These are phyloP conservation scores for Ophiostoma angusticollis DNA, from an alignment of 2,329 filamentous ascomycete species.

Conservation along the genomic window DNA sequence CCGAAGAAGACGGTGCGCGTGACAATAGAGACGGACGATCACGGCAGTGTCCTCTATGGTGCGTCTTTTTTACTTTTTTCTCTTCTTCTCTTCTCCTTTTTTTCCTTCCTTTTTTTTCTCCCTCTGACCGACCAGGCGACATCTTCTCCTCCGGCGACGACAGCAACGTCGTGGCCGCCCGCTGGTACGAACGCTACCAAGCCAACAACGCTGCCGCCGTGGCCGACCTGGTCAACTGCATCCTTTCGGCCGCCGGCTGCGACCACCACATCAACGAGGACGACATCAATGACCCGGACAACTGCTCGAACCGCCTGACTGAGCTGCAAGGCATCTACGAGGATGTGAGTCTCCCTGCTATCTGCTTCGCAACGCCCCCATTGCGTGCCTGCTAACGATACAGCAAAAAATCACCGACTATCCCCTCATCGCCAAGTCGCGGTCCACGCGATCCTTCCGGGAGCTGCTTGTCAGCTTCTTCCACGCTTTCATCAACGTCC, in stretches of 20 bases:
- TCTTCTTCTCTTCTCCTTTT: background rate
- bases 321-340: constrained; percentile 87
- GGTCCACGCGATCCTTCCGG: constrained; percentile 65
- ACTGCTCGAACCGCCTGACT: constrained; percentile 60
- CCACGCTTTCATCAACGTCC: constrained; percentile 56
- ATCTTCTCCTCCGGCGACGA: constrained; percentile 48
- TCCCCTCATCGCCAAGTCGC: constrained; percentile 73
- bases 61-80: constrained; percentile 15
- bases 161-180: constrained; percentile 42
- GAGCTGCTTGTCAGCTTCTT: constrained; percentile 69
- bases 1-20: constrained; percentile 44
- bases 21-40: constrained; percentile 38
- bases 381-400: constrained; percentile 2
- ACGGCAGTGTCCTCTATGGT: constrained; percentile 44
- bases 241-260: constrained; percentile 64
- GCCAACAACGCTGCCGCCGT: constrained; percentile 41
- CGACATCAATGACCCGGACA: constrained; percentile 83
- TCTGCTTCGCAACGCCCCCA: too few species aligned
- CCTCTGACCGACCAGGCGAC: too few species aligned
- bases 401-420: constrained; percentile 76
- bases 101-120: constrained; percentile 6
- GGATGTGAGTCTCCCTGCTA: constrained; percentile 38
- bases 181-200: constrained; percentile 48
- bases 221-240: constrained; percentile 53
- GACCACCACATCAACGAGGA: constrained; percentile 64